Percentiles rank a stretch among this genome's conserved stretches.
phyloP scores from a whole-genome alignment of 2,329 filamentous ascomycete species.

The Epichloe gansuensis region DNA sequence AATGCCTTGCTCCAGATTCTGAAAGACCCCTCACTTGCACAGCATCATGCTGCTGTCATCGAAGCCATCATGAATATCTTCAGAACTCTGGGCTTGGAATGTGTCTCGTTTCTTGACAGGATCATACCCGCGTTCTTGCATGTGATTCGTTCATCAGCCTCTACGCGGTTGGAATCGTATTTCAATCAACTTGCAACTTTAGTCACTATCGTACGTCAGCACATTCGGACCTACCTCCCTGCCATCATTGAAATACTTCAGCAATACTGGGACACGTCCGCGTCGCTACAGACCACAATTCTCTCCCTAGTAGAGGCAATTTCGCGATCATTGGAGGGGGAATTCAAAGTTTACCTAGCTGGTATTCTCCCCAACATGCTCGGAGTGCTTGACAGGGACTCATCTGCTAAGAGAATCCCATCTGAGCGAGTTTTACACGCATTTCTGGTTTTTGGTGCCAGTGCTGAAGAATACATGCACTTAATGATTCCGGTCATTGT shows the following conservation, averaged over 20 bases:
- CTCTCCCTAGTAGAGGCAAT: conserved; percentile 87
- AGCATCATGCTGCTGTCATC: conserved; percentile 87
- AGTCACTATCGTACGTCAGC: conserved; percentile 89
- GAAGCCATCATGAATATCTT: conserved; percentile 99
- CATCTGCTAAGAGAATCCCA: conserved; percentile 58
- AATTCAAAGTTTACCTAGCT: conserved; percentile 95
- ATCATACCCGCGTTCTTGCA: conserved; percentile 89
- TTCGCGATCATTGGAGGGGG: conserved; percentile 81
- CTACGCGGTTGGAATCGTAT: conserved; percentile 77
- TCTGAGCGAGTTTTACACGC: conserved; percentile 89
- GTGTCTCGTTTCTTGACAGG: conserved; percentile 83
- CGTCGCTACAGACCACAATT: conserved; percentile 79
- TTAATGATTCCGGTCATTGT: conserved; percentile 94
- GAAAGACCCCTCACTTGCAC: conserved; percentile 76
- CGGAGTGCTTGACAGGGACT: conserved; percentile 79
- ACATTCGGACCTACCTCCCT: conserved; percentile 82
- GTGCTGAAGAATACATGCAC: conserved; percentile 98
- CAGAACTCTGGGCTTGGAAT: conserved; percentile 88
- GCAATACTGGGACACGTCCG: conserved; percentile 77
- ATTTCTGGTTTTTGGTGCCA: conserved; percentile 90
- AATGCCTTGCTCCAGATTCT: conserved; percentile 87
- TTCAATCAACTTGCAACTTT: conserved; percentile 93
- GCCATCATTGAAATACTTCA: conserved; percentile 77
- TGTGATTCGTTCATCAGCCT: conserved; percentile 72
- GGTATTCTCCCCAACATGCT: conserved; percentile 86